Percentiles rank a stretch among this genome's conserved stretches.
phyloP scores from a whole-genome alignment of 345 rosid genomes.

The Pugionium cornutum region DNA sequence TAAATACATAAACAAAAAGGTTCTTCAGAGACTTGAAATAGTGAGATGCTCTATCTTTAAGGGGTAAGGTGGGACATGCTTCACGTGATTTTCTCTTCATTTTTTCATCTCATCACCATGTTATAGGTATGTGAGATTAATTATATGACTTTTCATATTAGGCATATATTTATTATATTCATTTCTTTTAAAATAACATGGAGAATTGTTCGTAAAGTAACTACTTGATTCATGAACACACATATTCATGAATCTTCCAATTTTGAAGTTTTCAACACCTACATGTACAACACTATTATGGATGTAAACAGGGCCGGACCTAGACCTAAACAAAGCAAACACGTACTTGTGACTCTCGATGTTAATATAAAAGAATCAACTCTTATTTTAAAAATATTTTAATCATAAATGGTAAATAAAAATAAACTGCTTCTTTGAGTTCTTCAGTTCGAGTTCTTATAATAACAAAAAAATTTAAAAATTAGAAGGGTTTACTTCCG shows the following conservation, averaged over 20 bases:
- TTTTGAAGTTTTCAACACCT: constrained; percentile 27
- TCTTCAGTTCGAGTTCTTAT: no score
- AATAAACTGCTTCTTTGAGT: no score
- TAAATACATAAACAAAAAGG: constrained; percentile 2
- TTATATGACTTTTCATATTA: constrained; percentile 33
- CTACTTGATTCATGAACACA: constrained; percentile 23
- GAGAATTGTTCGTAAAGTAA: constrained; percentile 8
- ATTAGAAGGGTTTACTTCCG: no score
- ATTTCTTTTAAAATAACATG: constrained; percentile 4
- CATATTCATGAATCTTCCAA: constrained; percentile 28
- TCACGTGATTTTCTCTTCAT: constrained; percentile 74
- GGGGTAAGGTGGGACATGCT: constrained; percentile 65
- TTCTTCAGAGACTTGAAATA: constrained; percentile 31
- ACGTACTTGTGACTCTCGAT: no score
- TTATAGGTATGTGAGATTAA: constrained; percentile 21
- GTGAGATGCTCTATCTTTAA: constrained; percentile 57
- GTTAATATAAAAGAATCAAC: no score
- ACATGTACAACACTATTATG: constrained; percentile 13
- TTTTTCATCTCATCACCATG: constrained; percentile 26
- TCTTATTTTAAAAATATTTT: no score
- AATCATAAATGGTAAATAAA: no score
- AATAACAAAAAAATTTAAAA: no score
- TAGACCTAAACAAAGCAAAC: no score
- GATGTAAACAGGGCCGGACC: no score
- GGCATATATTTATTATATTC: constrained; percentile 21